Evolutionary conservation across 768 basidiomycete genomes (phyloP).

Genomic region (Pleurotus cornucopiae): DNA sequence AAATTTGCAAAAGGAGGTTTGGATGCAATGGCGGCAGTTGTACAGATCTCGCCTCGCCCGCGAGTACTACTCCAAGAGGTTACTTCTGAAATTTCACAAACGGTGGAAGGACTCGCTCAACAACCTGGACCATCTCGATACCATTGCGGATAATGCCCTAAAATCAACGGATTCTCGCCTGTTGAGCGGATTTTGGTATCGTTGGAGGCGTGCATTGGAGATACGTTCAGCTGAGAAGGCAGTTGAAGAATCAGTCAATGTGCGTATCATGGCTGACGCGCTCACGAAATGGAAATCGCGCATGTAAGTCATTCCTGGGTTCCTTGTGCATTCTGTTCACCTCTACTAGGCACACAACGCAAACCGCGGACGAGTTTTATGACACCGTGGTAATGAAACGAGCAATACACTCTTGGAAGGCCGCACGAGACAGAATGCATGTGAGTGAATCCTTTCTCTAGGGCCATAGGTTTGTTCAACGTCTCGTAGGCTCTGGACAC

Average conservation of each 20-base stretch:
- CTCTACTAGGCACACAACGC: slow-evolving; percentile 37
- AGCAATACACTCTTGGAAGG: slow-evolving; percentile 52
- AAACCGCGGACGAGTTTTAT: slow-evolving; percentile 39
- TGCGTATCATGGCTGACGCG: slow-evolving; percentile 43
- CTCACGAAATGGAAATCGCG: slow-evolving; percentile 56
- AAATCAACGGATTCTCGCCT: slow-evolving; percentile 30
- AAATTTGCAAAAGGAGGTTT: slow-evolving; percentile 52
- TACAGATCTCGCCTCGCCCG: slow-evolving; percentile 48
- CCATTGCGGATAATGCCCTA: slow-evolving; percentile 45
- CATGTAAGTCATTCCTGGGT: slow-evolving; percentile 36
- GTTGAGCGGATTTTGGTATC: slow-evolving; percentile 44
- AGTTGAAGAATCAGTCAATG: slow-evolving; percentile 38
- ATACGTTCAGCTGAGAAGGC: slow-evolving; percentile 41
- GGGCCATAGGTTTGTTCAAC: background rate
- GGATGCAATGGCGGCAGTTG: slow-evolving; percentile 63
- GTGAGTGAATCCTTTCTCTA: slow-evolving; percentile 29
- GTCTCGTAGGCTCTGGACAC: slow-evolving; percentile 44
- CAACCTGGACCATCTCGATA: slow-evolving; percentile 39
- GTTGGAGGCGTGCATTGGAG: slow-evolving; percentile 49
- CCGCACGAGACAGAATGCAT: slow-evolving; percentile 41
- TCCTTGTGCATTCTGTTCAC: background rate
- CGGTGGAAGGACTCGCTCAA: slow-evolving; percentile 51
- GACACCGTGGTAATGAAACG: slow-evolving; percentile 38
- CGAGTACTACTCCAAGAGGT: slow-evolving; percentile 41
- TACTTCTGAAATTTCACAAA: slow-evolving; percentile 39